Evolutionary conservation across 257 asterid genomes (phyloP).

Genomic region (Solanum verrucosum): DNA sequence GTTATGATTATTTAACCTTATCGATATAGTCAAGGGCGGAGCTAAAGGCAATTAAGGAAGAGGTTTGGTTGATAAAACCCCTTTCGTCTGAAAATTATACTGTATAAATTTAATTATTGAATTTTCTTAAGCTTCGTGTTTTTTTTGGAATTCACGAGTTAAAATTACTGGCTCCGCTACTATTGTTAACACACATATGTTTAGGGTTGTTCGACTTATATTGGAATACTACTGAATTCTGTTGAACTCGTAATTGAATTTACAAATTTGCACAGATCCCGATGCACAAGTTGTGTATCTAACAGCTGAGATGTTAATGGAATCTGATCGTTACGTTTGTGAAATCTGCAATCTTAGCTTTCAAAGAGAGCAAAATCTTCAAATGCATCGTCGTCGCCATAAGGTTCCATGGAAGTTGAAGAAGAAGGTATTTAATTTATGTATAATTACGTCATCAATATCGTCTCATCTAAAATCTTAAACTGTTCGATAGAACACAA

Average conservation of each 20-base stretch:
- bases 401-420: slow-evolving; percentile 34
- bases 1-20: not conserved
- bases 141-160: not conserved
- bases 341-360: slow-evolving; percentile 35
- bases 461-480: not conserved
- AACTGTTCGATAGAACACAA: not conserved
- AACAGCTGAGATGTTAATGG: slow-evolving; percentile 31
- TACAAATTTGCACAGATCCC: slow-evolving; percentile 16
- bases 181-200: too few relatives aligned
- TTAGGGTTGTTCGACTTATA: not conserved
- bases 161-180: not conserved
- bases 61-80: not conserved
- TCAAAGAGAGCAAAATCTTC: slow-evolving; percentile 36
- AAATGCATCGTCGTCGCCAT: slow-evolving; percentile 34
- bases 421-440: slow-evolving; percentile 3
- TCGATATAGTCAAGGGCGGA: not conserved
- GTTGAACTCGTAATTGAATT: not conserved
- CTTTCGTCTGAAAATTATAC: not conserved
- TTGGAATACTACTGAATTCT: not conserved
- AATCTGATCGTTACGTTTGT: slow-evolving; percentile 29
- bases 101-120: too few relatives aligned
- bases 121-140: not conserved
- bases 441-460: not conserved
- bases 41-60: not conserved
- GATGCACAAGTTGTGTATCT: slow-evolving; percentile 36